phyloP scores from a whole-genome alignment of 495 filamentous ascomycete species.

The Lepidopterella palustris region DNA sequence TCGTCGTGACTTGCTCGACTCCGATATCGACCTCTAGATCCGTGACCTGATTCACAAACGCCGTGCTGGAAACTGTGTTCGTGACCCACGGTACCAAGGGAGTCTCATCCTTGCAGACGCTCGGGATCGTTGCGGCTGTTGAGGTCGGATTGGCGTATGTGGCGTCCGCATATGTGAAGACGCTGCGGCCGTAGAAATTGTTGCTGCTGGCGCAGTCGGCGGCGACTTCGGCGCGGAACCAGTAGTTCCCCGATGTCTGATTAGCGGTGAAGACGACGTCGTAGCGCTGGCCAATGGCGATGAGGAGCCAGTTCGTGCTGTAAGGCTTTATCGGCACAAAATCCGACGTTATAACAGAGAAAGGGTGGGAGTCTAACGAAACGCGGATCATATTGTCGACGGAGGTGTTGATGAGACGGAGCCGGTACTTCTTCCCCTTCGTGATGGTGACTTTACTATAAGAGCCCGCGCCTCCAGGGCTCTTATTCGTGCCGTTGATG shows the following conservation, averaged over 20 bases:
- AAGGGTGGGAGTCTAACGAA: slow-evolving; percentile 34
- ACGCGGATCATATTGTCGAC: slow-evolving; percentile 36
- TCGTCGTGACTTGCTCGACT: slow-evolving; percentile 26
- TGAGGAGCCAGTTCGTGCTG: slow-evolving; percentile 16
- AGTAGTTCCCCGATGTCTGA: slow-evolving; percentile 35
- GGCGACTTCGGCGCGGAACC: slow-evolving; percentile 35
- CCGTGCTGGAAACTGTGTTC: slow-evolving; percentile 26
- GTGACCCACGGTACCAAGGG: slow-evolving; percentile 27
- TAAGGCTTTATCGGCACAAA: slow-evolving; percentile 35
- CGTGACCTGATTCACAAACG: slow-evolving; percentile 24
- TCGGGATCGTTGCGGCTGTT: slow-evolving; percentile 5
- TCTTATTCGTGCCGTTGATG: slow-evolving; percentile 35
- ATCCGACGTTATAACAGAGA: slow-evolving; percentile 34
- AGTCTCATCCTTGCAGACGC: slow-evolving; percentile 17
- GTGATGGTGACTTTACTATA: slow-evolving; percentile 25
- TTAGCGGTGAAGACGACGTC: slow-evolving; percentile 38
- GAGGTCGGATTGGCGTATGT: slow-evolving; percentile 6
- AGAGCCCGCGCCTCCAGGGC: slow-evolving; percentile 20
- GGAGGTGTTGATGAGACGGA: slow-evolving; percentile 36
- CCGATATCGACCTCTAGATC: slow-evolving; percentile 30
- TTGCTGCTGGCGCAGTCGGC: slow-evolving; percentile 21
- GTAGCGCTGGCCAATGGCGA: slow-evolving; percentile 33
- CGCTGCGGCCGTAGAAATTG: slow-evolving; percentile 15
- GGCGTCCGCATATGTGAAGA: slow-evolving; percentile 20
- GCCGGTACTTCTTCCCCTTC: slow-evolving; percentile 34